Conservation (phyloP, 2,329 filamentous ascomycete genomes). For the Colletotrichum gigasporum region DNA sequence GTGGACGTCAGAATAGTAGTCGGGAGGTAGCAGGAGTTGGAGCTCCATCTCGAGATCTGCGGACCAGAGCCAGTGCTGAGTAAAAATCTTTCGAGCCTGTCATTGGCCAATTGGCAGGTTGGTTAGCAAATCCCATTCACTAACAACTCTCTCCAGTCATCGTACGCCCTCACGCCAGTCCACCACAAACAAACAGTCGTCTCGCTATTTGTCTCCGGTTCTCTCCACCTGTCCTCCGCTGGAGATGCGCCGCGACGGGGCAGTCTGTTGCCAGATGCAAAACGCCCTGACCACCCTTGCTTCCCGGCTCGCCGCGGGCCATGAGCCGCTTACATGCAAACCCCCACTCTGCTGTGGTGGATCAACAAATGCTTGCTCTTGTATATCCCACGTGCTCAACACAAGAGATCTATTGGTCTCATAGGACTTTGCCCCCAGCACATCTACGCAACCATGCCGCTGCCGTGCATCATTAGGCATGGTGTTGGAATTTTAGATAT, state of each 20-base stretch:
- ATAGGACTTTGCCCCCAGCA: neutral
- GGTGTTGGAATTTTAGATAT: neutral
- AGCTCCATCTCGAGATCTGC: too few species aligned
- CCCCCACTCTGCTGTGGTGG: slow-evolving; percentile 14
- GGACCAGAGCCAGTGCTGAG: slow-evolving; percentile 1
- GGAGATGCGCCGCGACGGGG: slow-evolving; percentile 13
- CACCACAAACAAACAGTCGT: neutral
- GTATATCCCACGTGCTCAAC: slow-evolving; percentile 22
- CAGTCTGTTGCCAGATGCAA: neutral
- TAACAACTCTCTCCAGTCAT: slow-evolving; percentile 7
- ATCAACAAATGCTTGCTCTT: slow-evolving; percentile 22
- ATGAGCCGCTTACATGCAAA: slow-evolving; percentile 12
- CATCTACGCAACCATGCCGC: neutral
- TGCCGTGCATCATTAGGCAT: slow-evolving; percentile 14
- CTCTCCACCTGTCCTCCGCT: slow-evolving; percentile 5
- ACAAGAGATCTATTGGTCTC: slow-evolving; percentile 16
- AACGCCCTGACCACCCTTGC: slow-evolving; percentile 16
- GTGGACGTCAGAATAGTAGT: too few species aligned
- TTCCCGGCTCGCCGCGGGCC: slow-evolving; percentile 14
- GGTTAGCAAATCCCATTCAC: neutral
- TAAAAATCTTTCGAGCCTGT: neutral
- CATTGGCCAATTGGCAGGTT: neutral
- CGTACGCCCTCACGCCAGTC: neutral
- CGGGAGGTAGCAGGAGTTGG: too few species aligned
- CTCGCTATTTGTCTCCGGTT: neutral